These are phyloP conservation scores for Chaetomium olivaceum DNA, from an alignment of 2,329 filamentous ascomycete genomes.

Conservation along the genomic window DNA sequence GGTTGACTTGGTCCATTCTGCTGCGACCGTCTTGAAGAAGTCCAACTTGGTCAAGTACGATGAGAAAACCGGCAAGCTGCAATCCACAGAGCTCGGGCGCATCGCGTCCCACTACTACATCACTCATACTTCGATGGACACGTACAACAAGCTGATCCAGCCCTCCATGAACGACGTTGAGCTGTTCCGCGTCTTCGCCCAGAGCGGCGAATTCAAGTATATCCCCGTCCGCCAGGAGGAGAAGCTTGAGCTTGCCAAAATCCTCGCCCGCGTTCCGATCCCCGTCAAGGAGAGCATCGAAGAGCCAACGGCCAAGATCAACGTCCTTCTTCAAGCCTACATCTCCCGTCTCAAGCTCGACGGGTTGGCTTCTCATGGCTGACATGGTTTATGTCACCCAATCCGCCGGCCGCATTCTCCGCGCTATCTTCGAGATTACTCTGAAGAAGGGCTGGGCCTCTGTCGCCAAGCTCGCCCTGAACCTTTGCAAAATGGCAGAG, in stretches of 20 bases:
- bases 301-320: conserved; percentile 96
- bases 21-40: conserved; percentile 81
- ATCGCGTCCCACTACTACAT: conserved; percentile 99
- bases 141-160: conserved; percentile 93
- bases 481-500: conserved; percentile 98
- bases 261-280: conserved; percentile 86
- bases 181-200: conserved; percentile 91
- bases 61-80: conserved; percentile 83
- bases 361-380: conserved; percentile 88
- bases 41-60: conserved; percentile 93
- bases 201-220: conserved; percentile 98
- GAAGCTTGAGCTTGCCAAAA: conserved; percentile 91
- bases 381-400: conserved; percentile 99
- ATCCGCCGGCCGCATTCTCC: conserved; percentile 91
- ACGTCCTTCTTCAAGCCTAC: conserved; percentile 93
- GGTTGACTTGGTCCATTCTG: conserved; percentile 95
- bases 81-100: conserved; percentile 89
- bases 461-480: conserved; percentile 87
- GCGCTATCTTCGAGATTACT: conserved; percentile 96
- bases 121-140: conserved; percentile 92
- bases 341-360: conserved; percentile 94
- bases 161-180: conserved; percentile 92
- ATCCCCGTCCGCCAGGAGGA: conserved; percentile 97
- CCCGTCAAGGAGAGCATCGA: conserved; percentile 98
- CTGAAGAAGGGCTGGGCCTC: conserved; percentile 94